phyloP scores from a whole-genome alignment of 208 protist genomes.

The Trichomonas vaginalis region DNA sequence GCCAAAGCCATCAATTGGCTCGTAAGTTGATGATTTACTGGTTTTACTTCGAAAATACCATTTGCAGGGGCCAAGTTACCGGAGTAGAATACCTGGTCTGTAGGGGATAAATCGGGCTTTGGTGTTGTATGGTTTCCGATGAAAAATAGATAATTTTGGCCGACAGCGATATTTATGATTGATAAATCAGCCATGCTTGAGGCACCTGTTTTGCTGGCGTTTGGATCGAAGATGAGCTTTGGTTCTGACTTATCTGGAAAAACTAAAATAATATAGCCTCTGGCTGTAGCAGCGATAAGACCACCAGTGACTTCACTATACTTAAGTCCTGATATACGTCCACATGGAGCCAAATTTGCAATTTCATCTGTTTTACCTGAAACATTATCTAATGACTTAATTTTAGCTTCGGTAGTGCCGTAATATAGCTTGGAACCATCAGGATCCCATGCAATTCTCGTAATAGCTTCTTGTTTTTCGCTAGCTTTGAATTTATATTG shows the following conservation, averaged over 20 bases:
- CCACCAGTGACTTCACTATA: background rate
- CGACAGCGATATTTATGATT: background rate
- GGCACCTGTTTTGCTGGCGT: background rate
- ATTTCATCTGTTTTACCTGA: background rate
- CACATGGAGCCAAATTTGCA: background rate
- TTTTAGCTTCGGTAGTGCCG: background rate
- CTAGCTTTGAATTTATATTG: background rate
- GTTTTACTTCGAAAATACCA: background rate
- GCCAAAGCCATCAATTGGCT: background rate
- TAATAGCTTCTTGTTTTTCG: background rate
- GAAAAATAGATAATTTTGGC: background rate
- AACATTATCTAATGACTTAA: background rate
- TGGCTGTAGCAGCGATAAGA: background rate
- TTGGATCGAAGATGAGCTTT: background rate
- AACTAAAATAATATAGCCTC: background rate
- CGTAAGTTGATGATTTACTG: background rate
- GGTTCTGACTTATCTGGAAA: background rate
- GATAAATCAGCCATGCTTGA: background rate
- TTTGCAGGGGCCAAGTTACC: background rate
- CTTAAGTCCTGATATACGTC: background rate
- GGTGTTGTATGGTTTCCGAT: background rate
- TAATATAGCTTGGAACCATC: background rate
- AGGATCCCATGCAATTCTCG: background rate
- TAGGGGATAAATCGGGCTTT: background rate
- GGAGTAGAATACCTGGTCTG: background rate